Conservation (phyloP, 192 early-diverging fungal genomes). For the Diversispora eburnea region DNA sequence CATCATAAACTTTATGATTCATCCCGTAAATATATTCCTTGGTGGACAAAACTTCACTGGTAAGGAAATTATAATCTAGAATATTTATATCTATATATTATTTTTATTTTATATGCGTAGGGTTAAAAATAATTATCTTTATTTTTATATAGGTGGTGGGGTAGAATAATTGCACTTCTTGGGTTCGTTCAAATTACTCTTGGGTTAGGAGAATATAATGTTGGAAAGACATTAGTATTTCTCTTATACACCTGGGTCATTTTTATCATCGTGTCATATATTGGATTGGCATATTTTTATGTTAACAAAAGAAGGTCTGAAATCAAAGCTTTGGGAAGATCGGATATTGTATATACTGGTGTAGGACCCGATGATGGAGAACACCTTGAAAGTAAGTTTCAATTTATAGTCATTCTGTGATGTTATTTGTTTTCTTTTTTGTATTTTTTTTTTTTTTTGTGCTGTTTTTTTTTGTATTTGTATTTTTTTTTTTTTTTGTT, state of each 20-base stretch:
- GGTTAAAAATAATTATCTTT: no score
- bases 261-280: not conserved
- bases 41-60: slow-evolving; percentile 32
- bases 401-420: not conserved
- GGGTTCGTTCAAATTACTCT: slow-evolving; percentile 7
- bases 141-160: slow-evolving; percentile 24
- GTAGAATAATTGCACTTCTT: not conserved
- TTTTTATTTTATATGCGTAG: no score
- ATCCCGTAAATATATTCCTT: slow-evolving; percentile 13
- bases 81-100: no score
- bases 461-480: no score
- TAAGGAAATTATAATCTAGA: not conserved
- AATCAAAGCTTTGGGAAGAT: not conserved
- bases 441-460: no score
- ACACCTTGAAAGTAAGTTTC: not conserved
- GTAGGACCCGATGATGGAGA: not conserved
- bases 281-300: not conserved
- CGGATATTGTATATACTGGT: not conserved
- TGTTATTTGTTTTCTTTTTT: not conserved
- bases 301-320: not conserved
- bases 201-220: slow-evolving; percentile 6
- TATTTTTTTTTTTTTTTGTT: no score
- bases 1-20: slow-evolving; percentile 23
- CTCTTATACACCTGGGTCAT: not conserved
- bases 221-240: not conserved